Percentiles rank a stretch among this genome's conserved stretches.
These are phyloP conservation scores for Lentinula sp. DNA, from an alignment of 768 basidiomycete species.

Conservation along the genomic window DNA sequence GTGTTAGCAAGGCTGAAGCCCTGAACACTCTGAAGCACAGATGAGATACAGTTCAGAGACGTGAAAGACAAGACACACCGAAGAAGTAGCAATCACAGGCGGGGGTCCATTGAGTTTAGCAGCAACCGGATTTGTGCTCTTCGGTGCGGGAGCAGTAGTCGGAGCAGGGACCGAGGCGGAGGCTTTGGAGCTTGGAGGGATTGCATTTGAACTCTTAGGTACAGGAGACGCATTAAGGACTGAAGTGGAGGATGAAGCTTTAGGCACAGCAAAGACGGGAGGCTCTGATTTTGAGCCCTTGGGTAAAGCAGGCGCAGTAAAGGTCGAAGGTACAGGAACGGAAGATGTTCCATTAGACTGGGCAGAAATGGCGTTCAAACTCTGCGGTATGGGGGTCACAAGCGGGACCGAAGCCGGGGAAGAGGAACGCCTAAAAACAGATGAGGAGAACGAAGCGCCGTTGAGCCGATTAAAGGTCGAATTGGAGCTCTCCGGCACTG, in stretches of 20 bases:
- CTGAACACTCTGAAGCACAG: neutral
- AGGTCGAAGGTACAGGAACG: neutral
- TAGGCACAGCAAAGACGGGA: neutral
- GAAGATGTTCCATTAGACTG: too few species aligned
- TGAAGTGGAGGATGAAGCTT: neutral
- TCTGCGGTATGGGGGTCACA: too few species aligned
- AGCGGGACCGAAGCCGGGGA: too few species aligned
- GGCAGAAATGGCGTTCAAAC: too few species aligned
- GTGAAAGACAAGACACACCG: neutral
- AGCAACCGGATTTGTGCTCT: neutral
- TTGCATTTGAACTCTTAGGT: too few species aligned
- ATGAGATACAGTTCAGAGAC: neutral
- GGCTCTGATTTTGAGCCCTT: neutral
- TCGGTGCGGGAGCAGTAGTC: neutral
- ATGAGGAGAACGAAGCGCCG: too few species aligned
- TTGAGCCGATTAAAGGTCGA: too few species aligned
- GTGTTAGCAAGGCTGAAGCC: neutral
- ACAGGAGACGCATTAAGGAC: neutral
- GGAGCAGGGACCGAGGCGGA: neutral
- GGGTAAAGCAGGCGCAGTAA: neutral
- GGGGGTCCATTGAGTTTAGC: neutral
- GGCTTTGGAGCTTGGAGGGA: too few species aligned
- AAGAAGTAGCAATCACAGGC: neutral
- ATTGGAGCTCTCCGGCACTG: too few species aligned
- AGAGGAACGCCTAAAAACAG: too few species aligned